phyloP scores from a whole-genome alignment of 2,329 filamentous ascomycete species.

The Exophiala xenobiotica region DNA sequence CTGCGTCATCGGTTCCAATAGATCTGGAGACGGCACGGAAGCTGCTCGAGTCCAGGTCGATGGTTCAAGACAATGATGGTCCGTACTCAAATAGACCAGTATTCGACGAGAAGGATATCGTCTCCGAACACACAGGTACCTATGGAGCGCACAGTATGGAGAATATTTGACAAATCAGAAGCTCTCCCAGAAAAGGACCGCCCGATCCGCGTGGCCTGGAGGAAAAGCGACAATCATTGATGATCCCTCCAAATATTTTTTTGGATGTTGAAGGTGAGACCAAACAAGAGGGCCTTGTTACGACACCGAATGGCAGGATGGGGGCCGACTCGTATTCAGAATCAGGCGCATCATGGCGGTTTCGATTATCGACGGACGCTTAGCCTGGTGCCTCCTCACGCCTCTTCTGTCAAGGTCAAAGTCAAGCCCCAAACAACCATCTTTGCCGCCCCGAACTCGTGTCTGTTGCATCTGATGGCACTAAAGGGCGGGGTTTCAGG shows the following conservation, averaged over 20 bases:
- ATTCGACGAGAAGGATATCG: background rate
- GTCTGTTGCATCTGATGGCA: no score
- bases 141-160: no score
- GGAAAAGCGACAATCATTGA: background rate
- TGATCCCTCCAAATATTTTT: background rate
- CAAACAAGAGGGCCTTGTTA: background rate
- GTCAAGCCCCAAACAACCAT: no score
- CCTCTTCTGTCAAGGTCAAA: no score
- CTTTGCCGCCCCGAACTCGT: background rate
- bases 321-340: no score
- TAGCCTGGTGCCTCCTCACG: no score
- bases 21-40: background rate
- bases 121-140: background rate
- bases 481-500: conserved; percentile 20
- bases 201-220: background rate
- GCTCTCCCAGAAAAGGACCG: background rate
- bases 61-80: background rate
- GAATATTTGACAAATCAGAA: no score
- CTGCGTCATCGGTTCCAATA: conserved; percentile 15
- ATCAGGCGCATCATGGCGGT: no score
- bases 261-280: background rate
- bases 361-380: no score
- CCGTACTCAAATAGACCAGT: background rate
- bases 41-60: background rate
- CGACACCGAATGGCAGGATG: no score